Conservation (phyloP, 202 grass and related monocot genomes). For the Setaria italica region DNA sequence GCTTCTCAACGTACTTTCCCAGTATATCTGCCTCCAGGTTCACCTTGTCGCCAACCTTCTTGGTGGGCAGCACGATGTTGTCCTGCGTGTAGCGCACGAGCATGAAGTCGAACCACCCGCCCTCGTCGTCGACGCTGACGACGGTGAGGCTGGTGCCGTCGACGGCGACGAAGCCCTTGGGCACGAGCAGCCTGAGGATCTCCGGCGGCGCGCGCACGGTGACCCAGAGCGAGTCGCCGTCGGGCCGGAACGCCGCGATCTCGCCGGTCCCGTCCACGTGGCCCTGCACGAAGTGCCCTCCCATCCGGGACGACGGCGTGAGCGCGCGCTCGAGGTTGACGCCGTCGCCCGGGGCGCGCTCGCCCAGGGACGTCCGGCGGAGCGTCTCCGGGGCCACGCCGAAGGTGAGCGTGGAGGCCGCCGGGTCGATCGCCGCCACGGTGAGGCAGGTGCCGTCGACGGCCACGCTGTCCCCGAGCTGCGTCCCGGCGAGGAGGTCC, state of each 20-base stretch:
- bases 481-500: constrained; percentile 67
- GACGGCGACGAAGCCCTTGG: constrained; percentile 93
- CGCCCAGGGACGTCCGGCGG: constrained; percentile 72
- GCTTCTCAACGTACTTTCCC: constrained; percentile 92
- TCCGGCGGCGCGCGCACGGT: constrained; percentile 69
- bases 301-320: constrained; percentile 83
- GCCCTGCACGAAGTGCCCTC: constrained; percentile 92
- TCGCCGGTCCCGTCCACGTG: constrained; percentile 91
- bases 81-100: constrained; percentile 91
- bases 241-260: constrained; percentile 74
- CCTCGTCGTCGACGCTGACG: constrained; percentile 71
- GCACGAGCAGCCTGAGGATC: constrained; percentile 75
- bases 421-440: constrained; percentile 71
- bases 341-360: constrained; percentile 49
- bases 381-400: constrained; percentile 94
- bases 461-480: constrained; percentile 84
- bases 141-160: constrained; percentile 92
- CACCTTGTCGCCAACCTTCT: constrained; percentile 90
- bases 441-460: constrained; percentile 91
- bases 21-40: constrained; percentile 98
- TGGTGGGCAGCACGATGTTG: constrained; percentile 81
- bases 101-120: constrained; percentile 91
- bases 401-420: constrained; percentile 63
- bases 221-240: constrained; percentile 92
- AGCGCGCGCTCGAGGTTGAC: constrained; percentile 94